Evolutionary conservation across 139 green algal species (phyloP).

Genomic region (Dunaliella sp.): DNA sequence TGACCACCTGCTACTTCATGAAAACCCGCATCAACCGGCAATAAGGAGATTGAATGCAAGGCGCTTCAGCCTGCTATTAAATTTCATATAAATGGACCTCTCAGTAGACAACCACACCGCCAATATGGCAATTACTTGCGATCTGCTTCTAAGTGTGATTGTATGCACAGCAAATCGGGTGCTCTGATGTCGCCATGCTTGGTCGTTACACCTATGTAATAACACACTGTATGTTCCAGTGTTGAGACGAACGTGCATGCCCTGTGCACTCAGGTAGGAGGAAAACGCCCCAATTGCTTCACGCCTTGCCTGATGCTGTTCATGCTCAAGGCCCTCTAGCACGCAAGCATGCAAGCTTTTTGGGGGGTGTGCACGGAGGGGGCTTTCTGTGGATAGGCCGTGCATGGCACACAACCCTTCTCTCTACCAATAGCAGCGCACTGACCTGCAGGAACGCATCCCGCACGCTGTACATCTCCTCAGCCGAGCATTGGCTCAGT

Average conservation of each 20-base stretch:
- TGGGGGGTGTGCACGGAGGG: too few relatives aligned
- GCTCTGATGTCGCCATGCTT: background rate
- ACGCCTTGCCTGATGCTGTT: background rate
- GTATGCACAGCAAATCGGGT: background rate
- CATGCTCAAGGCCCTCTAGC: background rate
- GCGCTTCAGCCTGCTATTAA: too few relatives aligned
- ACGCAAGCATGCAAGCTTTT: background rate
- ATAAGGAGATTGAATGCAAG: too few relatives aligned
- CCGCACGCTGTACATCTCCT: background rate
- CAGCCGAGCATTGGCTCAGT: background rate
- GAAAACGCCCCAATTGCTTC: background rate
- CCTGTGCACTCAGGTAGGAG: background rate
- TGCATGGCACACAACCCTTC: background rate
- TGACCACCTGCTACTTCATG: too few relatives aligned
- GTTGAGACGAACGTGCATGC: background rate
- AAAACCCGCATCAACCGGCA: too few relatives aligned
- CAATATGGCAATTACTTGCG: too few relatives aligned
- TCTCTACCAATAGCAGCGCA: too few relatives aligned
- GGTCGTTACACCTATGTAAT: too few relatives aligned
- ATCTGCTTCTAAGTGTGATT: background rate
- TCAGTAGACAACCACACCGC: too few relatives aligned
- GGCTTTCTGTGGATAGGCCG: background rate
- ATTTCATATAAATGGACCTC: too few relatives aligned
- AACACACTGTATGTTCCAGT: too few relatives aligned
- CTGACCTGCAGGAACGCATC: background rate